These are phyloP conservation scores for Myxozyma monticola DNA, from an alignment of 805 yeast species.

Conservation along the genomic window DNA sequence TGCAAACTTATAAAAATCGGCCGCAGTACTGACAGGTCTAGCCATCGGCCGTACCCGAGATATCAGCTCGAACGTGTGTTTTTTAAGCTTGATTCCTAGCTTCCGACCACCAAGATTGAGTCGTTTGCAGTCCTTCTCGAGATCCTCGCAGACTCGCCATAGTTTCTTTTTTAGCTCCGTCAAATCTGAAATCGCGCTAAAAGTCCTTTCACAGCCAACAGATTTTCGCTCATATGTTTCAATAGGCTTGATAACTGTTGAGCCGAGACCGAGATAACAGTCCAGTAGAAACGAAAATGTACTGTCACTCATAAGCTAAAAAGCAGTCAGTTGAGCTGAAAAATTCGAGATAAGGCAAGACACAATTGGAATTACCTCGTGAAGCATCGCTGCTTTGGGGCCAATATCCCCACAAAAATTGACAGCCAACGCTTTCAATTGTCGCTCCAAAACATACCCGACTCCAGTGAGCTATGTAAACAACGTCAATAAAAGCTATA, in stretches of 20 bases:
- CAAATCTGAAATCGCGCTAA: slow-evolving; percentile 16
- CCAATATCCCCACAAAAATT: slow-evolving; percentile 30
- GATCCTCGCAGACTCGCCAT: slow-evolving; percentile 18
- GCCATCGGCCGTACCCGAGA: slow-evolving; percentile 28
- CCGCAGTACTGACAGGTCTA: slow-evolving; percentile 20
- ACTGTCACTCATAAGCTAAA: slow-evolving; percentile 17
- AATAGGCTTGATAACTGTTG: slow-evolving; percentile 28
- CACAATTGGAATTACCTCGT: slow-evolving; percentile 2
- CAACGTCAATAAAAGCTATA: background rate
- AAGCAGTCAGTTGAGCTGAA: too few species aligned
- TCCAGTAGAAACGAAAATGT: slow-evolving; percentile 24
- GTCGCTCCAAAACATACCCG: slow-evolving; percentile 34
- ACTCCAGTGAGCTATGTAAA: slow-evolving; percentile 31
- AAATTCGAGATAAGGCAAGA: too few species aligned
- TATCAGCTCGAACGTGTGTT: slow-evolving; percentile 28
- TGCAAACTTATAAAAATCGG: slow-evolving; percentile 28
- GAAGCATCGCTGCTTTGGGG: slow-evolving; percentile 6
- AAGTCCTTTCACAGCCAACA: slow-evolving; percentile 33
- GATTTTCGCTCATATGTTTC: slow-evolving; percentile 32
- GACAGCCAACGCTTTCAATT: slow-evolving; percentile 31
- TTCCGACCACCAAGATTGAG: slow-evolving; percentile 29
- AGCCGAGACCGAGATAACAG: slow-evolving; percentile 33
- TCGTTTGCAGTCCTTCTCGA: slow-evolving; percentile 27
- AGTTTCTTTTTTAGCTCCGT: slow-evolving; percentile 22
- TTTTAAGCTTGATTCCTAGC: slow-evolving; percentile 29